Percentiles rank a stretch among this genome's conserved stretches.
These are phyloP conservation scores for Aspergillus cavernicola DNA, from an alignment of 495 filamentous ascomycete genomes.

Conservation along the genomic window DNA sequence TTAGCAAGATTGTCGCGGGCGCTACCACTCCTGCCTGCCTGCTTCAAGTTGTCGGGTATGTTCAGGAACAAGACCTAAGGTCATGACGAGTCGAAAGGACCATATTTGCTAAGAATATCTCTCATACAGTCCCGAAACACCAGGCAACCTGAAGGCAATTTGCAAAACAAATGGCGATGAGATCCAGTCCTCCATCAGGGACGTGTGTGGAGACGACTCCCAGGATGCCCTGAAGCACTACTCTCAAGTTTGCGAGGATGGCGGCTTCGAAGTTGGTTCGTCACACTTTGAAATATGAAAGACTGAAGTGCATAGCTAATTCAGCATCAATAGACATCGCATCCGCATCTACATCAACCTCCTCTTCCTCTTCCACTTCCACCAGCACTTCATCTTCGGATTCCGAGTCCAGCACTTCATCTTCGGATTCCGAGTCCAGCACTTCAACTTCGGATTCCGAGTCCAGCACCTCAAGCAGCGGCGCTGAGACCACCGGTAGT, in stretches of 20 bases:
- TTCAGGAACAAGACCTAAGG: background rate
- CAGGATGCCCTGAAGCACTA: slow-evolving; percentile 31
- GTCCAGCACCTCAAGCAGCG: slow-evolving; percentile 9
- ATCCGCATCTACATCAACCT: slow-evolving; percentile 6
- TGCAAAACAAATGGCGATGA: slow-evolving; percentile 29
- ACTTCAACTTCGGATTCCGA: slow-evolving; percentile 11
- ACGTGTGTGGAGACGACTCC: slow-evolving; percentile 26
- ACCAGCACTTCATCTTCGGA: slow-evolving; percentile 13
- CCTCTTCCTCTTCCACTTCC: slow-evolving; percentile 15
- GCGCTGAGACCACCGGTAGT: slow-evolving; percentile 6
- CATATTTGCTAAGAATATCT: slow-evolving; percentile 19
- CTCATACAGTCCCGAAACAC: slow-evolving; percentile 20
- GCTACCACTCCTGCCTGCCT: slow-evolving; percentile 35
- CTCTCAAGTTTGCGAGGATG: slow-evolving; percentile 26
- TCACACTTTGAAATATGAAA: background rate
- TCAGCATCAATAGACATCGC: background rate
- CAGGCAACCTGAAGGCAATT: slow-evolving; percentile 27
- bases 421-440: slow-evolving; percentile 9
- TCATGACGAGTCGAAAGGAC: background rate
- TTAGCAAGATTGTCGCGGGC: slow-evolving; percentile 30
- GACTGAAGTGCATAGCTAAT: background rate
- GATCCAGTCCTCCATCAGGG: slow-evolving; percentile 27
- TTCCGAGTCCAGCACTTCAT: slow-evolving; percentile 19
- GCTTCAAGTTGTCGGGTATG: slow-evolving; percentile 37
- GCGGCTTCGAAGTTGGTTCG: slow-evolving; percentile 38